Percentiles rank a stretch among this genome's conserved stretches.
Evolutionary conservation across 768 basidiomycete genomes (phyloP).

Genomic region (Phylloporus arenicola): DNA sequence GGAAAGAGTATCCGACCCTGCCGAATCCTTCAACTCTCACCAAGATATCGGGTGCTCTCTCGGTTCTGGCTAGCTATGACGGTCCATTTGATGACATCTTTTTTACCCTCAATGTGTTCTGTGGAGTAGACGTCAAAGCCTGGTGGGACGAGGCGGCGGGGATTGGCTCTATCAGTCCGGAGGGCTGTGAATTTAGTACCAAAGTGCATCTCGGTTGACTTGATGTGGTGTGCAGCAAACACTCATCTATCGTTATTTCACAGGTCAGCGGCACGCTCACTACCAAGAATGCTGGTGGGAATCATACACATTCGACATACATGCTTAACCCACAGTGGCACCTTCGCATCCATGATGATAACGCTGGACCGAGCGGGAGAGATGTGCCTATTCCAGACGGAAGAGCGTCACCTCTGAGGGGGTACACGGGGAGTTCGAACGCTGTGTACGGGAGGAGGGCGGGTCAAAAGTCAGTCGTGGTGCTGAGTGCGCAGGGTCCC

Average conservation of each 20-base stretch:
- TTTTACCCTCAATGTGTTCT: slow-evolving; percentile 63
- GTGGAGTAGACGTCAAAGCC: slow-evolving; percentile 28
- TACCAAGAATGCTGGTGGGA: slow-evolving; percentile 76
- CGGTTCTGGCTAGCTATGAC: slow-evolving; percentile 65
- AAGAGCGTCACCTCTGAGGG: neutral
- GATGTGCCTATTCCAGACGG: neutral
- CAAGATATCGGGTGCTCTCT: slow-evolving; percentile 37
- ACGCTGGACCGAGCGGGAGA: slow-evolving; percentile 3
- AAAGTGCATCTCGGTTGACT: slow-evolving; percentile 11
- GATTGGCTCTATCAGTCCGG: neutral
- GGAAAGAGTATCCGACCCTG: slow-evolving; percentile 23
- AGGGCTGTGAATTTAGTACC: slow-evolving; percentile 6
- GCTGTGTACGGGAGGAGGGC: slow-evolving; percentile 7
- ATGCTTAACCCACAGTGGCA: slow-evolving; percentile 90
- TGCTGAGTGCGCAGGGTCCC: slow-evolving; percentile 47
- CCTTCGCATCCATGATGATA: slow-evolving; percentile 48
- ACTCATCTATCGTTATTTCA: slow-evolving; percentile 3
- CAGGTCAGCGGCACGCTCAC: slow-evolving; percentile 63
- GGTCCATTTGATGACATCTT: slow-evolving; percentile 55
- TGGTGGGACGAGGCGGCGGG: slow-evolving; percentile 43
- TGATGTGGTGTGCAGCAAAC: neutral
- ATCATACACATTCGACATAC: slow-evolving; percentile 71
- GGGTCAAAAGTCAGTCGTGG: slow-evolving; percentile 35
- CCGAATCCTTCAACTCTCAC: slow-evolving; percentile 9
- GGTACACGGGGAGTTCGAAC: neutral